Base-by-base conservation (phyloP, 345 rosid genomes). In the Salix suchowensis region DNA sequence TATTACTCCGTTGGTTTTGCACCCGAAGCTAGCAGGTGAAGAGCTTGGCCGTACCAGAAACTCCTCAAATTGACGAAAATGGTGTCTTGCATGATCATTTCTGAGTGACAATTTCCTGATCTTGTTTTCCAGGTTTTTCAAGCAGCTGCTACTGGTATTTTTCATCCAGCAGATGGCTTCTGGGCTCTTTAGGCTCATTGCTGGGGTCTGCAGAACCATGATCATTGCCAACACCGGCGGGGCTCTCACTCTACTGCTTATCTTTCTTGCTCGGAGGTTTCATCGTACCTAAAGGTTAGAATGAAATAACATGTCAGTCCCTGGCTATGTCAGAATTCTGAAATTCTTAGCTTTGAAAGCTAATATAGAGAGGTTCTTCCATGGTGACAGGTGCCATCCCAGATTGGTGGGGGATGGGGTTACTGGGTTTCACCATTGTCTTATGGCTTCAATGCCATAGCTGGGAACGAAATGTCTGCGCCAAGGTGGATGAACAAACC, bases 181-280 rank as follows among this genome's bases (percentile, higher is more conserved):
- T 42, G 91, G 89, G 26, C 67, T 91, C 30, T 96, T 96, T 64
- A 79, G 91, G 82, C 83, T 93, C 48, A 93, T 78, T 58, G 89
- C 97, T 10, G 94, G 85, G 68, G 75, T 84, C 12, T 93, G 97
- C 78, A 89, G 91, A 82, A 85, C 97, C 1, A 88, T 91, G 92
- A 90, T 92, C 72, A 86, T 96, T 74, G 90, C 99, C 23, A 89
- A 86, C 74, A 91, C 96, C 0, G 98, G 98, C 6, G 97, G 99
- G 16, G 85, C 89, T 83, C 85, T 93, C 26, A 79, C 79, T 64
- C 87, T 96, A 15, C 86, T 93, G 6, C 88, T 96, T 40, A 77
- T 91, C n/a, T 74, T 91, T 91, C 90, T 60, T 96, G 88, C 88
- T 91, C 18, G 98, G 97, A 71, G 97, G 98, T 37, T 93, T 96